phyloP scores from a whole-genome alignment of 169 alveolate genomes.

The Miamiensis avidus region DNA sequence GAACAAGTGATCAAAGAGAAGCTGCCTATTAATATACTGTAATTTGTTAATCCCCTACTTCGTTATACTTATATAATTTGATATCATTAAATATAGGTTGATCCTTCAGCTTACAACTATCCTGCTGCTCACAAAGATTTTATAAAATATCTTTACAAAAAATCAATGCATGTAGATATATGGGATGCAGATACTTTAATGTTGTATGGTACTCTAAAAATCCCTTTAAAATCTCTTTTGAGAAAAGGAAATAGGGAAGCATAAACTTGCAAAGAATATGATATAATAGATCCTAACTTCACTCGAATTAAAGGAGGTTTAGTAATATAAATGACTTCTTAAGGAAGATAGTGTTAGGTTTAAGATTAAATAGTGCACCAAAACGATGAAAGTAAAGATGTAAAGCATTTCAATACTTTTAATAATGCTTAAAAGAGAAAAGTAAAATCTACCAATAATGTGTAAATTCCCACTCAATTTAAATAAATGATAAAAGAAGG shows the following conservation, averaged over 20 bases:
- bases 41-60: neutral
- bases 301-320: slow-evolving; percentile 1
- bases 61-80: neutral
- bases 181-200: slow-evolving; percentile 41
- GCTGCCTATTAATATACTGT: neutral
- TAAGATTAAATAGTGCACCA: neutral
- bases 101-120: slow-evolving; percentile 16
- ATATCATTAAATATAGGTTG: neutral
- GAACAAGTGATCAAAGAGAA: slow-evolving; percentile 1
- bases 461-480: neutral
- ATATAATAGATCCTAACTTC: slow-evolving; percentile 8
- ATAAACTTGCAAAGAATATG: slow-evolving; percentile 8
- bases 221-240: slow-evolving; percentile 29
- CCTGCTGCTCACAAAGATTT: slow-evolving; percentile 14
- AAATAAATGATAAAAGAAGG: neutral
- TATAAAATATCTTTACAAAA: slow-evolving; percentile 25
- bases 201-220: slow-evolving; percentile 33
- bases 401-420: neutral
- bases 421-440: neutral
- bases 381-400: neutral
- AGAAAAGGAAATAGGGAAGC: slow-evolving; percentile 30
- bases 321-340: neutral
- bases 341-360: neutral
- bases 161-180: slow-evolving; percentile 32
- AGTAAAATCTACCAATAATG: neutral